Evolutionary conservation across 1,284 basidiomycete species (phyloP).

Genomic region (Inonotus hispidus): DNA sequence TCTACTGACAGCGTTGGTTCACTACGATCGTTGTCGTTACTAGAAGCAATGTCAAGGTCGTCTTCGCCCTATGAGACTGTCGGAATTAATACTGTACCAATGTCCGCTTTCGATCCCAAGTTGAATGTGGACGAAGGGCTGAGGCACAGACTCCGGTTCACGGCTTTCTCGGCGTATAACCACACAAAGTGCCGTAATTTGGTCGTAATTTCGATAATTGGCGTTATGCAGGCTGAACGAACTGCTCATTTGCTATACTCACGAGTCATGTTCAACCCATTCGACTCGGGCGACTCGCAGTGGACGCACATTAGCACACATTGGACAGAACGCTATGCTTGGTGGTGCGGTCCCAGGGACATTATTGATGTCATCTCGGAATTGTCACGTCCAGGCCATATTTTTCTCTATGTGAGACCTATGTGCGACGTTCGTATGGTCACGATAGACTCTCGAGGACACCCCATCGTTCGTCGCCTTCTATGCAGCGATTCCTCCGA

Average conservation of each 20-base stretch:
- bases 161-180: not conserved
- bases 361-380: not conserved
- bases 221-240: not conserved
- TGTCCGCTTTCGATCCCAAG: not conserved
- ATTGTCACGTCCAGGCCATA: not conserved
- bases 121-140: not conserved
- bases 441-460: too few relatives aligned
- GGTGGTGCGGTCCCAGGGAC: too few relatives aligned
- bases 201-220: not conserved
- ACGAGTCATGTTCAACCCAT: not conserved
- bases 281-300: not conserved
- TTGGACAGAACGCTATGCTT: too few relatives aligned
- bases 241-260: not conserved
- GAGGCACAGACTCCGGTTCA: not conserved
- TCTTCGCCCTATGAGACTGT: not conserved
- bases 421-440: too few relatives aligned
- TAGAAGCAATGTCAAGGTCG: not conserved
- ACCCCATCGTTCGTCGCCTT: not conserved
- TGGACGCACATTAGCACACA: not conserved
- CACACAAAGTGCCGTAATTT: not conserved
- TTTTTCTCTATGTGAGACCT: too few relatives aligned
- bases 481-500: not conserved
- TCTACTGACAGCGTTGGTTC: not conserved
- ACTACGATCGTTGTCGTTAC: not conserved
- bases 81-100: not conserved